Percentiles rank a stretch among this genome's conserved stretches.
phyloP scores from a whole-genome alignment of 495 filamentous ascomycete species.

The Aspergillus campestris region DNA sequence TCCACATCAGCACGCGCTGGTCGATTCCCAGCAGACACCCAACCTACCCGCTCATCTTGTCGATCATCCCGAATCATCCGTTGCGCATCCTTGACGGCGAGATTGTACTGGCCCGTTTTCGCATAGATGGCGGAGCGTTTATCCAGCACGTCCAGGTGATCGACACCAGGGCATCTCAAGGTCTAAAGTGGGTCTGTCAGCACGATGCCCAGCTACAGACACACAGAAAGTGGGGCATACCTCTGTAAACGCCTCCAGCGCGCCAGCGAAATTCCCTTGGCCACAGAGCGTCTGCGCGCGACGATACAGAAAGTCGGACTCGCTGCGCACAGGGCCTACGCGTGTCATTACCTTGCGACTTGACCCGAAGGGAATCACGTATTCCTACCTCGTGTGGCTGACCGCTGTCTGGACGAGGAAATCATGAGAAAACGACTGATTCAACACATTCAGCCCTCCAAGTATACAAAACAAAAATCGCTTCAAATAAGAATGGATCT shows the following conservation, averaged over 20 bases:
- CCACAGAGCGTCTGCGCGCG: constrained; percentile 36
- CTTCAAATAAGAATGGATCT: too few species aligned
- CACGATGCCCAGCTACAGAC: constrained; percentile 2
- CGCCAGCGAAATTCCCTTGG: constrained; percentile 30
- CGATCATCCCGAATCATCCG: constrained; percentile 48
- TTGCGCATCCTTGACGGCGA: constrained; percentile 51
- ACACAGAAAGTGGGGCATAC: constrained; percentile 19
- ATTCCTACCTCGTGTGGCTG: too few species aligned
- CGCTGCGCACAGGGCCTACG: constrained; percentile 4
- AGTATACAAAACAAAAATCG: too few species aligned
- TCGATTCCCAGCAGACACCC: neutral
- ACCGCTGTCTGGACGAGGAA: too few species aligned
- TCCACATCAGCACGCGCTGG: neutral
- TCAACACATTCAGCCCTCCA: too few species aligned
- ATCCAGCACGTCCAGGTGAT: constrained; percentile 42
- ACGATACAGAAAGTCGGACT: constrained; percentile 15
- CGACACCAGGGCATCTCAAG: constrained; percentile 20
- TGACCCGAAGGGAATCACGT: too few species aligned
- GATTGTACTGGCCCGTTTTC: constrained; percentile 44
- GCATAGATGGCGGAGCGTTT: constrained; percentile 53
- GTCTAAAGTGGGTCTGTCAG: constrained; percentile 20
- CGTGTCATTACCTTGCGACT: too few species aligned
- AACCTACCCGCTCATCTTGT: constrained; percentile 36
- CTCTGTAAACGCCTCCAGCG: constrained; percentile 34
- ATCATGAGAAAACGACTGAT: too few species aligned